A percentile compares a stretch with the other conserved stretches of the same genome.
phyloP scores from a whole-genome alignment of 1,284 basidiomycete species.

The Microbotryum violaceum region DNA sequence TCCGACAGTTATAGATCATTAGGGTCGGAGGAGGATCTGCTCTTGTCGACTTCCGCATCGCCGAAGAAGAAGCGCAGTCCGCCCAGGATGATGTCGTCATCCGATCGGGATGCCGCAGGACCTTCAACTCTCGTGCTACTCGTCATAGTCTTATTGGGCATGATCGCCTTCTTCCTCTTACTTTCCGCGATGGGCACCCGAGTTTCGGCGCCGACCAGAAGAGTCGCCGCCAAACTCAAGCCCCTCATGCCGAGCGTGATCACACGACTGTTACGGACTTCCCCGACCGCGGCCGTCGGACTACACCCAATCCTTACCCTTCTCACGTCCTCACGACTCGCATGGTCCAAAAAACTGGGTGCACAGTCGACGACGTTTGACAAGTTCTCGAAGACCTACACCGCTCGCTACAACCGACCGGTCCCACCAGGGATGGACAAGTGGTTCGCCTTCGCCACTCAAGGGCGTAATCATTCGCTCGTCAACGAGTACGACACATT shows the following conservation, averaged over 20 bases:
- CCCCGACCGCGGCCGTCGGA: constrained; percentile 14
- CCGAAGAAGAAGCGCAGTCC: neutral
- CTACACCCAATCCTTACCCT: constrained; percentile 36
- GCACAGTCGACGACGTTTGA: constrained; percentile 32
- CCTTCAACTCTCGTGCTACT: constrained; percentile 12
- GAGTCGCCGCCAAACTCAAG: constrained; percentile 14
- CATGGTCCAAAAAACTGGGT: constrained; percentile 19
- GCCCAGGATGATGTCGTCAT: constrained; percentile 1
- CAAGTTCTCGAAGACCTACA: constrained; percentile 69
- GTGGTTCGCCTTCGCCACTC: constrained; percentile 73
- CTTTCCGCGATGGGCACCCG: constrained; percentile 6
- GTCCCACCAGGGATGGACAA: constrained; percentile 81
- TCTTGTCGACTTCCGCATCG: constrained; percentile 46
- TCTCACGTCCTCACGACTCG: constrained; percentile 15
- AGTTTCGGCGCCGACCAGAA: neutral
- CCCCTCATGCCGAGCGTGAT: constrained; percentile 26
- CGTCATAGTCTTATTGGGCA: constrained; percentile 10
- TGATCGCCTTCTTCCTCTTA: constrained; percentile 16
- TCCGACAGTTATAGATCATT: neutral
- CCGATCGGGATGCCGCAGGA: neutral
- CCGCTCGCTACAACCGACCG: constrained; percentile 60
- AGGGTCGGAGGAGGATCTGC: constrained; percentile 47
- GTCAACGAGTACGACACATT: constrained; percentile 86
- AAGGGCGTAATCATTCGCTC: constrained; percentile 63
- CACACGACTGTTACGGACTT: constrained; percentile 20